Percentiles rank a stretch among this genome's conserved stretches.
These are phyloP conservation scores for Pichia sp. DNA, from an alignment of 1,139 yeast genomes.

Conservation along the genomic window DNA sequence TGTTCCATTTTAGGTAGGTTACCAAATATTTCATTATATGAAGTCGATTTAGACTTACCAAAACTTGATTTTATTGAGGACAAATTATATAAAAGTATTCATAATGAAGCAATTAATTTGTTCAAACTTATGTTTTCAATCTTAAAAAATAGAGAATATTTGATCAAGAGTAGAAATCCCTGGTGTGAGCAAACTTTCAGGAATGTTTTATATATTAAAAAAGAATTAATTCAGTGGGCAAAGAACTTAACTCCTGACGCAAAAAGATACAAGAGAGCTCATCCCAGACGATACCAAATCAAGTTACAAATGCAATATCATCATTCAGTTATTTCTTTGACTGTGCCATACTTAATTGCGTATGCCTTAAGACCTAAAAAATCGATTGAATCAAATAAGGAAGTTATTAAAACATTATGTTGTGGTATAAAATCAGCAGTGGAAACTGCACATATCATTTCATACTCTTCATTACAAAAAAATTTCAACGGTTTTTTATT, in stretches of 20 bases:
- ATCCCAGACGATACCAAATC: conserved; percentile 27
- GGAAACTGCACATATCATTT: conserved; percentile 25
- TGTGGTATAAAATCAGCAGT: conserved; percentile 30
- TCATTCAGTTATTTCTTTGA: conserved; percentile 28
- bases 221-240: conserved; percentile 23
- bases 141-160: conserved; percentile 27
- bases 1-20: conserved; percentile 33
- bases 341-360: conserved; percentile 31
- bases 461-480: conserved; percentile 18
- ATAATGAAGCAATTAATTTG: conserved; percentile 24
- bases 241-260: conserved; percentile 16
- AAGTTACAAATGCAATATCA: conserved; percentile 30
- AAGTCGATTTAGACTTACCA: conserved; percentile 26
- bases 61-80: conserved; percentile 17
- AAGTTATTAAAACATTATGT: conserved; percentile 27
- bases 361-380: conserved; percentile 23
- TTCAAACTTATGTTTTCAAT: conserved; percentile 28
- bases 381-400: conserved; percentile 23
- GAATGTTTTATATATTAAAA: conserved; percentile 26
- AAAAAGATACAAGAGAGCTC: conserved; percentile 10
- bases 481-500: conserved; percentile 30
- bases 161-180: conserved; percentile 26
- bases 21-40: conserved; percentile 29
- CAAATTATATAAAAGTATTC: conserved; percentile 23
- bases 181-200: conserved; percentile 28